Base-by-base conservation (phyloP, 1,284 basidiomycete genomes). In the Pseudozyma thailandica region DNA sequence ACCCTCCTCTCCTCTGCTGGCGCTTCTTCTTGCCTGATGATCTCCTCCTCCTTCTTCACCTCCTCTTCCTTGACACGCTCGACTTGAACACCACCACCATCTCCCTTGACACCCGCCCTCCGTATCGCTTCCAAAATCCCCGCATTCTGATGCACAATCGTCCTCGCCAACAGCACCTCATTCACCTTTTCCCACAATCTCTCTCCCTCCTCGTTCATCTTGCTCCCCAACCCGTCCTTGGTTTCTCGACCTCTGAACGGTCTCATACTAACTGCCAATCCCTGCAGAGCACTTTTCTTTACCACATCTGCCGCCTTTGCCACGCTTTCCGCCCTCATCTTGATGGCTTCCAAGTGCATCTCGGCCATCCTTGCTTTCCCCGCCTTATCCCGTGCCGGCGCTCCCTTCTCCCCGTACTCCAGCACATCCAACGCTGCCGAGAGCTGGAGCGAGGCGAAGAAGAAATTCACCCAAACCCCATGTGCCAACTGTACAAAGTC, bases 401-500 rank as follows among this genome's bases (percentile, higher is more conserved):
- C 53, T 16, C 41, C 47, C 15, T 43, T 20, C 20, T 53, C 50
- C 5, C 59, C 65, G 30, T 69, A 69, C 43, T 69, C 65, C 2
- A 69, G 33, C 45, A 62, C 65, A 23, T 65, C 62, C 13, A 72
- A 43, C 4, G 88, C 88, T 54, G 89, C 86, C 37, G 92, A 82
- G 12, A 88, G 88, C 31, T 89, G 86, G 16, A 87, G 87, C 18
- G 92, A 85, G 0, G 90, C 91, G 38, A 92, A 86, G 33, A 88
- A 90, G 50, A 89, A 75, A 76, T 91, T 88, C 66, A 91, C 83
- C 79, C 91, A 92, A 25, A 91, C 76, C 68, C 91, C 88, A 74
- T 91, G 92, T n/a, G 92, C 85, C 79, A 92, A 87, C 20, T 87
- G 83, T 64, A 91, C 86, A 77, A 92, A 88, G 72, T 93, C 91